Conservation (phyloP, 805 yeast genomes). For the Candida dajiaensis region DNA sequence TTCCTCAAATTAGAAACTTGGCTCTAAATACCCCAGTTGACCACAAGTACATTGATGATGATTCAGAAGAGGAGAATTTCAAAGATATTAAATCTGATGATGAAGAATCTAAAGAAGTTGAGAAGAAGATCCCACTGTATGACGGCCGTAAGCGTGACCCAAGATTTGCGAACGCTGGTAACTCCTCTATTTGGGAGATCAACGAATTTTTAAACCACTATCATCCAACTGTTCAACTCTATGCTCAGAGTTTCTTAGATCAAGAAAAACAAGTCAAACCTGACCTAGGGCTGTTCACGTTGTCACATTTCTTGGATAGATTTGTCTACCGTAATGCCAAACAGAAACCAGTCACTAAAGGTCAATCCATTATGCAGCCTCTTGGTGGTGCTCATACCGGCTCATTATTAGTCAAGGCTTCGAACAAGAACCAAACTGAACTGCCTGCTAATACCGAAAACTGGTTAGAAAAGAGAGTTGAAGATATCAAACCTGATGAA, state of each 20-base stretch:
- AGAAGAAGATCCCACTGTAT: slow-evolving; percentile 33
- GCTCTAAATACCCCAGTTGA: slow-evolving; percentile 49
- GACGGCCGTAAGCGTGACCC: slow-evolving; percentile 93
- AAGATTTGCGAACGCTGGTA: slow-evolving; percentile 78
- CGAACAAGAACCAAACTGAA: slow-evolving; percentile 36
- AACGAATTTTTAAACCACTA: slow-evolving; percentile 68
- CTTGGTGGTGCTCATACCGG: slow-evolving; percentile 80
- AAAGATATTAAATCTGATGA: slow-evolving; percentile 27
- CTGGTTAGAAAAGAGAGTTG: slow-evolving; percentile 65
- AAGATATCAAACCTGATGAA: slow-evolving; percentile 79
- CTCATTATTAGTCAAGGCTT: slow-evolving; percentile 60
- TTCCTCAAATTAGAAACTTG: slow-evolving; percentile 64
- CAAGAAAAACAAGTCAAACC: slow-evolving; percentile 56
- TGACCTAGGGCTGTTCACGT: slow-evolving; percentile 81
- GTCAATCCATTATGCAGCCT: slow-evolving; percentile 96
- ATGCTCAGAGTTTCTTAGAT: slow-evolving; percentile 60
- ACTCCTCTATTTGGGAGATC: slow-evolving; percentile 83
- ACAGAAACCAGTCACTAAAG: slow-evolving; percentile 66
- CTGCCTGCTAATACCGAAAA: slow-evolving; percentile 79
- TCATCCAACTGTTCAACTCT: slow-evolving; percentile 87
- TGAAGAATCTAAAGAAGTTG: slow-evolving; percentile 16
- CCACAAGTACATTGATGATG: slow-evolving; percentile 44
- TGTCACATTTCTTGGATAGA: slow-evolving; percentile 88
- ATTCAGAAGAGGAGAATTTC: slow-evolving; percentile 33
- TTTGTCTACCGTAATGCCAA: slow-evolving; percentile 93